Evolutionary conservation across 2,329 filamentous ascomycete species (phyloP).

Genomic region (Pezicula carpinea): DNA sequence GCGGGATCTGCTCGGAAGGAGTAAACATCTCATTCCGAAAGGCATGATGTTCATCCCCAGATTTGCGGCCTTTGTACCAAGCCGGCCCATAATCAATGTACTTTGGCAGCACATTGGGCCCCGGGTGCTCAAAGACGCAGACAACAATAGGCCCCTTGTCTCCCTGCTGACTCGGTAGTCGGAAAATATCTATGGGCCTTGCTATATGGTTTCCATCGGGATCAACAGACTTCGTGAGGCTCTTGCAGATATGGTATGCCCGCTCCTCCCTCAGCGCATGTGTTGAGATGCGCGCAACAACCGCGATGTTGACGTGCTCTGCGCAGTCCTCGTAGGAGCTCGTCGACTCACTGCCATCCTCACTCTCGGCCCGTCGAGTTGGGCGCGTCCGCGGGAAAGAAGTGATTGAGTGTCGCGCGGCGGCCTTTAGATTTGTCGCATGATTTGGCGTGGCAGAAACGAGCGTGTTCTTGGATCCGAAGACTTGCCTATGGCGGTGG

Average conservation of each 20-base stretch:
- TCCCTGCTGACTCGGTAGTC: slow-evolving; percentile 61
- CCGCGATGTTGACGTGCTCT: slow-evolving; percentile 30
- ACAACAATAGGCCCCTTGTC: slow-evolving; percentile 71
- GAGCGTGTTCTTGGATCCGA: slow-evolving; percentile 44
- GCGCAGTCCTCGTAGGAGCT: slow-evolving; percentile 10
- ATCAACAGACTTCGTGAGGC: slow-evolving; percentile 65
- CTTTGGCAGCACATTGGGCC: slow-evolving; percentile 65
- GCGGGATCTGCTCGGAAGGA: slow-evolving; percentile 57
- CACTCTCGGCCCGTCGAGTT: slow-evolving; percentile 9
- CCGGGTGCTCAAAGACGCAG: slow-evolving; percentile 75
- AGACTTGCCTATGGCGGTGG: slow-evolving; percentile 51
- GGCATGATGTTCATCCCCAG: slow-evolving; percentile 39
- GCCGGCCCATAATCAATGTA: slow-evolving; percentile 75
- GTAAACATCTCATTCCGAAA: slow-evolving; percentile 32
- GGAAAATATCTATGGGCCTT: slow-evolving; percentile 73
- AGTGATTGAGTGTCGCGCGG: slow-evolving; percentile 9
- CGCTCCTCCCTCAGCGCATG: slow-evolving; percentile 81
- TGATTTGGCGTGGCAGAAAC: slow-evolving; percentile 14
- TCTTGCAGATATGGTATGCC: slow-evolving; percentile 78
- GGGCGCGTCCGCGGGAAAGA: background rate
- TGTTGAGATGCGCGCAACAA: slow-evolving; percentile 78
- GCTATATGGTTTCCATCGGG: slow-evolving; percentile 72
- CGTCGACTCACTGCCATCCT: slow-evolving; percentile 22
- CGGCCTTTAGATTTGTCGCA: slow-evolving; percentile 29
- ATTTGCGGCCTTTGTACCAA: slow-evolving; percentile 54